Conservation (phyloP, 1,284 basidiomycete species). For the Irpex lacteus region DNA sequence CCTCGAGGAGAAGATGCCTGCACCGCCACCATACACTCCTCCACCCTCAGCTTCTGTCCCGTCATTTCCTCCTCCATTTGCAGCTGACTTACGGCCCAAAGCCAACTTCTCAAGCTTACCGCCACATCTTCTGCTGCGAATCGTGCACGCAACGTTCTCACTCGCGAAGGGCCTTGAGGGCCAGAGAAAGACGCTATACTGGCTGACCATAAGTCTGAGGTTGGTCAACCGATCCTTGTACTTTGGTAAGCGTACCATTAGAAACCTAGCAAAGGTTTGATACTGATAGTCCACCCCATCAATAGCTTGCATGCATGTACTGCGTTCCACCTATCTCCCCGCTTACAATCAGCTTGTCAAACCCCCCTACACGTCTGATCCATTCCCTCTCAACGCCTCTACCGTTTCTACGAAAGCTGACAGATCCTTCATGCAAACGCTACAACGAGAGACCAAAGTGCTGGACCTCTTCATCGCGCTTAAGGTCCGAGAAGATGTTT, state of each 20-base stretch:
- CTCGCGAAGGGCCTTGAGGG: slow-evolving; percentile 40
- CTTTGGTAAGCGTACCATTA: slow-evolving; percentile 42
- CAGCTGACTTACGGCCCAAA: slow-evolving; percentile 13
- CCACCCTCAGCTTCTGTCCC: slow-evolving; percentile 14
- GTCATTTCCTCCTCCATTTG: slow-evolving; percentile 35
- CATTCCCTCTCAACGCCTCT: slow-evolving; percentile 52
- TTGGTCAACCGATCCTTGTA: slow-evolving; percentile 66
- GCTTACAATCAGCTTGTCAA: slow-evolving; percentile 61
- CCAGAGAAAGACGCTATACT: slow-evolving; percentile 65
- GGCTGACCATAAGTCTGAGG: slow-evolving; percentile 61
- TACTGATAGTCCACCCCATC: too few relatives aligned
- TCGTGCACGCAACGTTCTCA: slow-evolving; percentile 61
- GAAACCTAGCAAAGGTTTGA: too few relatives aligned
- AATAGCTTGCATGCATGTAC: slow-evolving; percentile 73
- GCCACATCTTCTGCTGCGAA: slow-evolving; percentile 55
- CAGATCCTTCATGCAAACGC: slow-evolving; percentile 28
- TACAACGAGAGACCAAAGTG: slow-evolving; percentile 68
- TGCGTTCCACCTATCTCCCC: slow-evolving; percentile 69
- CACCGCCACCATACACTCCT: slow-evolving; percentile 43
- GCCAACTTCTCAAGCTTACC: slow-evolving; percentile 42
- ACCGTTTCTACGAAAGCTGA: slow-evolving; percentile 6
- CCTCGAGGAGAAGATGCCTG: slow-evolving; percentile 49
- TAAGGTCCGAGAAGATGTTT: slow-evolving; percentile 74
- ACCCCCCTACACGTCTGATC: slow-evolving; percentile 69
- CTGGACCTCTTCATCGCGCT: slow-evolving; percentile 75